Base-by-base conservation (phyloP, 2,329 filamentous ascomycete species). In the Fusarium avenaceum region DNA sequence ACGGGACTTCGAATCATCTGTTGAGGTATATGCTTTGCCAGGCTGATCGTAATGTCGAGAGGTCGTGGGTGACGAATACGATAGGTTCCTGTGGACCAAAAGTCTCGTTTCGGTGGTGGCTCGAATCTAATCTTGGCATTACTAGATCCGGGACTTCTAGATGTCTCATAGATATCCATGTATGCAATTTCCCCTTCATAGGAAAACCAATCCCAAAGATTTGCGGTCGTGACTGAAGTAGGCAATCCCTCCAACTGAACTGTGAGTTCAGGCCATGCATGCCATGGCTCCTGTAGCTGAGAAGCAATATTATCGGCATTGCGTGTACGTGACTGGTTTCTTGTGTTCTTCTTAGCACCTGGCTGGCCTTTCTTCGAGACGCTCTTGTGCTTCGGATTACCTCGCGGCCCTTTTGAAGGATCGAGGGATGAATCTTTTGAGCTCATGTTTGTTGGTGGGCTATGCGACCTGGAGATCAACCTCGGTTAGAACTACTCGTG, bases 121-220 rank as follows among this genome's bases (percentile, higher is more conserved):
- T 83, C 85, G 64, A 92, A 91, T 3, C 79, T 80, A 33, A 92
- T 76, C 73, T 26, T 78, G 59, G n/a, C 85, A 78, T 30, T 78
- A 65, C 7, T 69, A 62, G 48, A 80, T 73, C 46, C 50, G 4
- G 57, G 17, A 3, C 35, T 47, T 8, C 30, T 28, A 7, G 38
- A 20, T 3, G 53, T 28, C 5, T 70, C 66, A 11, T 81, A 84
- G 2, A 91, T 79, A 15, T 90, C 86, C 35, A 92, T 86, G 35
- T 78, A 84, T 4, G 76, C 77, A 14, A 92, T 82, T 7, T 78
- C 78, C 1, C 89, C 89, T 59, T 87, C 80, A 0, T 70, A 62
- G 2, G 78, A 75, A 63, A 93, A 86, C 19, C 82, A 82, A 4
- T 80, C 72, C 75, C 84, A 87, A 3, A 92, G 73, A 17, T 84